Percentiles rank a stretch among this genome's conserved stretches.
Conservation (phyloP, 1,139 yeast species). For the Citeromyces hawaiiensis region DNA sequence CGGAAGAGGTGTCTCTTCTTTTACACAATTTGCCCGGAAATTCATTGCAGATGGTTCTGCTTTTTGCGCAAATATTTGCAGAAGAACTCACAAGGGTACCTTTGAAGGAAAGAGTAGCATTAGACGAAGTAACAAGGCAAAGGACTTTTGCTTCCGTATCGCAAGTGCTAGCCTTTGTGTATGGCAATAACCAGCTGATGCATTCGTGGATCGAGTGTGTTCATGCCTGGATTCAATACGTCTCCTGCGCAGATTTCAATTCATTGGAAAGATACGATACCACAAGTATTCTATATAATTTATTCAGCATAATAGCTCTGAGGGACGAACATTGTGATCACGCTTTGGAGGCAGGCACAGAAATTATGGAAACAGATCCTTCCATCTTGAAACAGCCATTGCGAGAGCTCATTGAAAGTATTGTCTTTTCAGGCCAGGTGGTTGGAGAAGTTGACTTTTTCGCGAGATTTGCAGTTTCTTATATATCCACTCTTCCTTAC, state of each 20-base stretch:
- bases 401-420: conserved; percentile 14
- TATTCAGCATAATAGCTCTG: conserved; percentile 9
- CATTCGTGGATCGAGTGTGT: conserved; percentile 17
- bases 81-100: conserved; percentile 32
- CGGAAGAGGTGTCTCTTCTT: not conserved
- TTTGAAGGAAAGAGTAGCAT: not conserved
- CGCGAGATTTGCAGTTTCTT: not conserved
- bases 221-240: conserved; percentile 26
- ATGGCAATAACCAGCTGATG: not conserved
- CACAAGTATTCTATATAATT: conserved; percentile 16
- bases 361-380: conserved; percentile 33
- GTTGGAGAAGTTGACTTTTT: conserved; percentile 4
- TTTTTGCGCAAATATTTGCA: conserved; percentile 35
- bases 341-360: conserved; percentile 25
- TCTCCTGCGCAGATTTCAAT: conserved; percentile 24
- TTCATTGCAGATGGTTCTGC: conserved; percentile 11
- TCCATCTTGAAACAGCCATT: conserved; percentile 19
- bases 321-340: conserved; percentile 1
- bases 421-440: conserved; percentile 34
- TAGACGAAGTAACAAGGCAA: not conserved
- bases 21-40: conserved; percentile 1
- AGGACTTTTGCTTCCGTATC: not conserved
- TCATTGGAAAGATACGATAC: conserved; percentile 23
- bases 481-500: not conserved
- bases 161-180: not conserved